phyloP scores from a whole-genome alignment of 139 green algal genomes.

The Coccomyxa sp. region DNA sequence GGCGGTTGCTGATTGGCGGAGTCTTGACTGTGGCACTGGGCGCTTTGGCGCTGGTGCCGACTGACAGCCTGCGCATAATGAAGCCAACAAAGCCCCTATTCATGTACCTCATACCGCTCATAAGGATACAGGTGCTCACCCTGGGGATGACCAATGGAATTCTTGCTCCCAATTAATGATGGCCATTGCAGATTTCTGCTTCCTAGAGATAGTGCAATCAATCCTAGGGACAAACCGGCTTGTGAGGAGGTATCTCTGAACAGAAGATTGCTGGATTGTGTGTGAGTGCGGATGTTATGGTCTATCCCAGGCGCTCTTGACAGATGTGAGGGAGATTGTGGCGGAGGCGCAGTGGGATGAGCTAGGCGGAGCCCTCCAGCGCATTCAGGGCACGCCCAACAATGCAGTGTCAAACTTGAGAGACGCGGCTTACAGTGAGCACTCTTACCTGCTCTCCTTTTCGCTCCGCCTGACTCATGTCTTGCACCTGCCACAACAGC shows the following conservation, averaged over 20 bases:
- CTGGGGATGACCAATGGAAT: too few species aligned
- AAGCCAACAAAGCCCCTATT: constrained; percentile 65
- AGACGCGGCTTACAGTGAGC: constrained; percentile 35
- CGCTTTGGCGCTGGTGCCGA: constrained; percentile 67
- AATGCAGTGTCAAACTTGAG: constrained; percentile 52
- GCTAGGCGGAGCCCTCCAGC: constrained; percentile 17
- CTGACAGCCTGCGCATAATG: constrained; percentile 37
- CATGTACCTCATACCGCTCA: constrained; percentile 65
- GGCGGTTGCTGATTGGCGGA: constrained; percentile 49
- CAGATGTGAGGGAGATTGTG: not conserved
- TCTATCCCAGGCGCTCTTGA: not conserved
- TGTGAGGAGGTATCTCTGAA: too few species aligned
- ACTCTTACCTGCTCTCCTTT: not conserved
- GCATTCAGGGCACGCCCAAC: constrained; percentile 53
- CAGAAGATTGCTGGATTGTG: too few species aligned
- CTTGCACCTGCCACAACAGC: too few species aligned
- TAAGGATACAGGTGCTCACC: constrained; percentile 38
- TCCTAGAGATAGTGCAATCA: too few species aligned
- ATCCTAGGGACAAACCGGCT: too few species aligned
- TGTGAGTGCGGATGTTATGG: too few species aligned
- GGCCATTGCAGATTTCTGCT: too few species aligned
- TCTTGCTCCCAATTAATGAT: too few species aligned
- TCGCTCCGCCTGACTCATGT: not conserved
- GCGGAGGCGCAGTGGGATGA: constrained; percentile 11
- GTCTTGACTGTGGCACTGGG: constrained; percentile 20